Percentiles rank a stretch among this genome's conserved stretches.
Conservation (phyloP, 2,329 filamentous ascomycete genomes). For the Erysiphe pulchra region DNA sequence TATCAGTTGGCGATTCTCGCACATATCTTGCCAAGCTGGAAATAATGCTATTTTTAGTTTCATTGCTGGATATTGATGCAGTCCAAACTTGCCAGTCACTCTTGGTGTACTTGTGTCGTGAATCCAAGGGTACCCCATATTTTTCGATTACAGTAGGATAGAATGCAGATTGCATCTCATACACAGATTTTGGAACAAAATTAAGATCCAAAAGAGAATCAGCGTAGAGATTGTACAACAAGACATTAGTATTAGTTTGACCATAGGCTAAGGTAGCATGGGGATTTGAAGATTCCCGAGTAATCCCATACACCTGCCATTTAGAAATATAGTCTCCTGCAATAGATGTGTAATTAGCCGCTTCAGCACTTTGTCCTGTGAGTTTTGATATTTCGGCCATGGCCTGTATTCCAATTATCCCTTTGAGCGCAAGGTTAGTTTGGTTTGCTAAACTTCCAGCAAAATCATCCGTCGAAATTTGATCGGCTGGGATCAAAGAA, state of each 20-base stretch:
- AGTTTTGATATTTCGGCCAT: constrained; percentile 46
- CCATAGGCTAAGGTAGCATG: constrained; percentile 63
- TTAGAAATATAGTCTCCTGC: constrained; percentile 43
- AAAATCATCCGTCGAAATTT: constrained; percentile 66
- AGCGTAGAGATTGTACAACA: constrained; percentile 61
- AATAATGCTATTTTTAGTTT: constrained; percentile 39
- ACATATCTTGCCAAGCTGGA: constrained; percentile 47
- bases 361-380: constrained; percentile 30
- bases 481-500: constrained; percentile 46
- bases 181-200: constrained; percentile 48
- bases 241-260: constrained; percentile 25
- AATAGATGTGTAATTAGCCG: constrained; percentile 31
- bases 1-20: constrained; percentile 43
- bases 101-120: constrained; percentile 60
- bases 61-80: constrained; percentile 41
- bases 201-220: constrained; percentile 56
- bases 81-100: constrained; percentile 57
- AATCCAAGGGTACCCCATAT: constrained; percentile 66
- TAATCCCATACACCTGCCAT: constrained; percentile 48
- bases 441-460: constrained; percentile 55
- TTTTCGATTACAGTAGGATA: constrained; percentile 45
- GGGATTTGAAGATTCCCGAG: constrained; percentile 29
- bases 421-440: constrained; percentile 62
- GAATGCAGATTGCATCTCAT: constrained; percentile 52
- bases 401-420: constrained; percentile 59